Evolutionary conservation across 495 filamentous ascomycete species (phyloP).

Genomic region (Opeltia flavorubescens): DNA sequence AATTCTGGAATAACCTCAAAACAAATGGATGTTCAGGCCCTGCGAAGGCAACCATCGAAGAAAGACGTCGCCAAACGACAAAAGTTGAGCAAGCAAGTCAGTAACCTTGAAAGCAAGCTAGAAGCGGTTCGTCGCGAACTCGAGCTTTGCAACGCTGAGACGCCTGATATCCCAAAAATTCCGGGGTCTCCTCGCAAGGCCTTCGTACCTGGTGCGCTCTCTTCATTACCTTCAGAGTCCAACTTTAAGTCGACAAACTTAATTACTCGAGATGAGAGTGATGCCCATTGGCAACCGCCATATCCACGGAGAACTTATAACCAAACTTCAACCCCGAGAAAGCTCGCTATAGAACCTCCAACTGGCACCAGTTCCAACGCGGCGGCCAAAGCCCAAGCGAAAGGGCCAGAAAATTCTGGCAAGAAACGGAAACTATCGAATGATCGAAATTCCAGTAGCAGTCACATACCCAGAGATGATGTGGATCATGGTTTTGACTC

Average conservation of each 20-base stretch:
- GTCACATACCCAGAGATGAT: neutral
- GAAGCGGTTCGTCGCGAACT: conserved; percentile 43
- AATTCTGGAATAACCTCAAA: conserved; percentile 7
- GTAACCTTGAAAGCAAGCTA: conserved; percentile 50
- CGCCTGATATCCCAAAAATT: conserved; percentile 20
- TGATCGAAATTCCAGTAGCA: neutral
- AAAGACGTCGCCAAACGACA: conserved; percentile 47
- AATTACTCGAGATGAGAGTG: neutral
- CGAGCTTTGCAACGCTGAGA: conserved; percentile 31
- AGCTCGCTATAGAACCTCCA: neutral
- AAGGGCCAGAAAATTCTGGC: neutral
- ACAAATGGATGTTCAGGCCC: conserved; percentile 6
- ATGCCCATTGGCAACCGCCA: neutral
- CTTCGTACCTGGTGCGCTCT: conserved; percentile 41
- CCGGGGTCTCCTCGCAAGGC: conserved; percentile 28
- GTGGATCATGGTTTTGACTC: neutral
- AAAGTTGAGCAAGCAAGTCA: conserved; percentile 50
- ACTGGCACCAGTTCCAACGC: too few species aligned
- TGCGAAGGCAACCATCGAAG: conserved; percentile 39
- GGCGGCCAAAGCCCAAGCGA: neutral
- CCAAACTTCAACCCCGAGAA: neutral
- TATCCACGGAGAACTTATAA: neutral
- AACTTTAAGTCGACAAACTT: conserved; percentile 23
- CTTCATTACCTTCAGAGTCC: conserved; percentile 46
- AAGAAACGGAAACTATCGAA: neutral